Evolutionary conservation across 2,329 filamentous ascomycete genomes (phyloP).

Genomic region (Trichophyton schoenleinii): DNA sequence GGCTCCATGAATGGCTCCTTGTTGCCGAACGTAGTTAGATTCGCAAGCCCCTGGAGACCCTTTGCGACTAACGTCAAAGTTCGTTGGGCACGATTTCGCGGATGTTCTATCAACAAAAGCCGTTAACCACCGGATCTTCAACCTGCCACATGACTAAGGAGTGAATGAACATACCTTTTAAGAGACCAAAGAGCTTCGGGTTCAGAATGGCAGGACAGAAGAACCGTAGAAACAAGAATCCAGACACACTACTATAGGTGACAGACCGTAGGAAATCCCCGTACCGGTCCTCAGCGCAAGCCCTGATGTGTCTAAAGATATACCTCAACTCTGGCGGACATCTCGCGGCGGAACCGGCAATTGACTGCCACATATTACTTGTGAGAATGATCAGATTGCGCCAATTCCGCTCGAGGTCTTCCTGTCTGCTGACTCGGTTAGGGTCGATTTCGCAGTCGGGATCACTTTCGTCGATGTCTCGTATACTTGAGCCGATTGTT

Average conservation of each 20-base stretch:
- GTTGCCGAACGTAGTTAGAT: constrained; percentile 80
- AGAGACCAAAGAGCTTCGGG: constrained; percentile 78
- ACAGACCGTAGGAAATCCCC: constrained; percentile 84
- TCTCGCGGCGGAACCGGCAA: constrained; percentile 58
- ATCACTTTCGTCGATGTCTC: constrained; percentile 80
- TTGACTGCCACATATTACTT: constrained; percentile 73
- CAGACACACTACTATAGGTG: constrained; percentile 85
- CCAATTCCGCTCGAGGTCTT: constrained; percentile 79
- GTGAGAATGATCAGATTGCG: constrained; percentile 61
- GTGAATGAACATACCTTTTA: constrained; percentile 44
- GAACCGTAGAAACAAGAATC: constrained; percentile 87
- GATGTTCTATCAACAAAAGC: constrained; percentile 52
- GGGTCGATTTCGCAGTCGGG: constrained; percentile 93
- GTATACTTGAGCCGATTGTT: constrained; percentile 69
- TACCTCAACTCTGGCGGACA: constrained; percentile 71
- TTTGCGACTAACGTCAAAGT: constrained; percentile 89
- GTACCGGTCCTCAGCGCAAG: constrained; percentile 87
- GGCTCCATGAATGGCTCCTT: constrained; percentile 99
- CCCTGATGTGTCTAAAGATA: constrained; percentile 80
- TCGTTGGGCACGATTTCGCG: constrained; percentile 67
- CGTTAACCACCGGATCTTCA: neutral
- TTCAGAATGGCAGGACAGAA: constrained; percentile 95
- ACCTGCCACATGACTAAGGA: too few species aligned
- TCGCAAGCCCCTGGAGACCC: constrained; percentile 77
- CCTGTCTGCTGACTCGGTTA: constrained; percentile 52